A percentile compares a stretch with the other conserved stretches of the same genome.
These are phyloP conservation scores for Plasmodium gaboni DNA, from an alignment of 169 alveolate species.

Conservation along the genomic window DNA sequence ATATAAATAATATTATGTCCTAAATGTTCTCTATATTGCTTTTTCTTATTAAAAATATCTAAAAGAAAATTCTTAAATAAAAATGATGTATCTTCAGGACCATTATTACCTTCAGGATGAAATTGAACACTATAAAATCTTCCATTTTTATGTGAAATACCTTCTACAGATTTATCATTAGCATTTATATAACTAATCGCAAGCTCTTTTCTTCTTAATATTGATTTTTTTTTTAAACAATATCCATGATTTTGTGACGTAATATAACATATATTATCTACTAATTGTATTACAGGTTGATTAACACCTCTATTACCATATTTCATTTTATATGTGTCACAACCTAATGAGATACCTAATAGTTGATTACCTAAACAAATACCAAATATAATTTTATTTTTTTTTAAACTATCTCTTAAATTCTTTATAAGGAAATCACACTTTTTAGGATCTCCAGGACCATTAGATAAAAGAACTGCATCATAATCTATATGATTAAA, in stretches of 20 bases:
- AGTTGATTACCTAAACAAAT: conserved; percentile 91
- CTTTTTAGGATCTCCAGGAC: conserved; percentile 91
- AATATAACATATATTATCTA: conserved; percentile 90
- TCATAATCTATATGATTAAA: conserved; percentile 86
- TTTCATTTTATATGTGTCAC: conserved; percentile 89
- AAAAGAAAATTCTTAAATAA: conserved; percentile 86
- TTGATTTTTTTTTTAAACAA: conserved; percentile 81
- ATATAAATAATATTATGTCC: conserved; percentile 86
- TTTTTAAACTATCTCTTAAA: conserved; percentile 78
- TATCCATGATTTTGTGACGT: conserved; percentile 92
- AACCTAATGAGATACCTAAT: conserved; percentile 90
- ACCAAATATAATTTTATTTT: conserved; percentile 88
- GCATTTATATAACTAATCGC: conserved; percentile 88
- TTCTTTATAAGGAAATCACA: conserved; percentile 81
- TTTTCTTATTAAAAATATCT: conserved; percentile 74
- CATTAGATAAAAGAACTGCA: conserved; percentile 90
- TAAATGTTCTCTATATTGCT: conserved; percentile 60
- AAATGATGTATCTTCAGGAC: conserved; percentile 91
- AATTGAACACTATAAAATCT: conserved; percentile 91
- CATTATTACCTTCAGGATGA: conserved; percentile 92
- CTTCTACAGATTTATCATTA: conserved; percentile 90
- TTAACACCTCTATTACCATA: conserved; percentile 91
- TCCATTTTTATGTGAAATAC: conserved; percentile 83
- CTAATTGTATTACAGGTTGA: conserved; percentile 91
- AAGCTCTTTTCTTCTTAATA: conserved; percentile 51